Conservation (phyloP, 208 protist genomes). For the Perkinsela sp. region DNA sequence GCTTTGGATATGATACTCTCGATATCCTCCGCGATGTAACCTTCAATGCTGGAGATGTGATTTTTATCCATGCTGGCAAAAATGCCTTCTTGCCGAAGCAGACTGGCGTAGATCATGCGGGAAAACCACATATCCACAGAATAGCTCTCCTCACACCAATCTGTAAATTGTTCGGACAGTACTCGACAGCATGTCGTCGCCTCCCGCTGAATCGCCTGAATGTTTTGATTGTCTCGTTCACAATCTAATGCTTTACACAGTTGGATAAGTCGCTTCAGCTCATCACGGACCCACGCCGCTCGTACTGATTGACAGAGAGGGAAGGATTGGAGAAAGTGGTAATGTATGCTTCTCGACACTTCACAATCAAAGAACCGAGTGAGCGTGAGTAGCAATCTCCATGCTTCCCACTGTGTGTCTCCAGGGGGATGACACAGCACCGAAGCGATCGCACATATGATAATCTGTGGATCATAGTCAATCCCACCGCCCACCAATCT, state of each 20-base stretch:
- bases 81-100: not conserved
- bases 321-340: not conserved
- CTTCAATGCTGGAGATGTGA: not conserved
- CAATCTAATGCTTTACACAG: not conserved
- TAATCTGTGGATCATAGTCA: no score
- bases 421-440: no score
- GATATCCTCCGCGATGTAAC: not conserved
- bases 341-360: not conserved
- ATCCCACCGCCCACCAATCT: no score
- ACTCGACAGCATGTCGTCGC: not conserved
- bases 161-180: not conserved
- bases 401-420: not conserved
- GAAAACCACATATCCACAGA: not conserved
- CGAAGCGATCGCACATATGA: no score
- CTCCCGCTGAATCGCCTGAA: not conserved
- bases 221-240: not conserved
- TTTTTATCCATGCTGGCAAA: not conserved
- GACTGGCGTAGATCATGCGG: not conserved
- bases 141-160: not conserved
- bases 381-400: not conserved
- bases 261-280: not conserved
- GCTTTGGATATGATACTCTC: not conserved
- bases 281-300: not conserved
- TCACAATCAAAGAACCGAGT: not conserved
- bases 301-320: not conserved